Conservation (phyloP, 768 basidiomycete genomes). For the Candolleomyces aberdarensis region DNA sequence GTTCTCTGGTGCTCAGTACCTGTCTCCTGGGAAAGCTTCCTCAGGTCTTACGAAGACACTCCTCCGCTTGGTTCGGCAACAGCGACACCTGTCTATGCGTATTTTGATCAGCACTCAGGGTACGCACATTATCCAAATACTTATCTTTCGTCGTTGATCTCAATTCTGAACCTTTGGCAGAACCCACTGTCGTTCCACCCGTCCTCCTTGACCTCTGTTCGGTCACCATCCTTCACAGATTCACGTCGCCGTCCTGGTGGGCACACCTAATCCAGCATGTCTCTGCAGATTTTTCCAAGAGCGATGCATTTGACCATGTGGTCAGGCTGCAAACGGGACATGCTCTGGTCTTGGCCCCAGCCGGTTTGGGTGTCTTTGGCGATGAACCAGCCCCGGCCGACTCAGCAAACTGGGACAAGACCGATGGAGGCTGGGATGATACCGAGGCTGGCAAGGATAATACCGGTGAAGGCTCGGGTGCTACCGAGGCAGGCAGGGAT, state of each 20-base stretch:
- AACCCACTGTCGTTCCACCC: constrained; percentile 71
- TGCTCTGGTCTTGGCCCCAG: constrained; percentile 66
- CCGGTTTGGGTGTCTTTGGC: constrained; percentile 46
- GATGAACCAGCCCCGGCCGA: background rate
- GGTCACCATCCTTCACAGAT: constrained; percentile 64
- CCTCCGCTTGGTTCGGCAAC: constrained; percentile 59
- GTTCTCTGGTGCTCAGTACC: constrained; percentile 42
- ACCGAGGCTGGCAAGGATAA: no score
- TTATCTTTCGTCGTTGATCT: constrained; percentile 1
- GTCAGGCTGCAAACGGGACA: constrained; percentile 70
- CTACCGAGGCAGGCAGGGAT: background rate
- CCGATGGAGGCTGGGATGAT: no score
- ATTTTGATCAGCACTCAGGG: constrained; percentile 77
- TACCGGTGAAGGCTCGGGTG: background rate
- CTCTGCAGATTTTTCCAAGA: constrained; percentile 54
- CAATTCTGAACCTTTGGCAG: constrained; percentile 27
- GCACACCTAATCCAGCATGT: constrained; percentile 66
- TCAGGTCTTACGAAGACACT: constrained; percentile 58
- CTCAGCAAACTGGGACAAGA: no score
- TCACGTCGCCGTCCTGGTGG: constrained; percentile 78
- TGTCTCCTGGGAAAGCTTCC: constrained; percentile 42
- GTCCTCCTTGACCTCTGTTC: constrained; percentile 66
- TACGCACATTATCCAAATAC: constrained; percentile 15
- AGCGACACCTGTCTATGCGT: constrained; percentile 70
- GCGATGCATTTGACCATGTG: constrained; percentile 63